A percentile compares a stretch with the other conserved stretches of the same genome.
Conservation (phyloP, 2,329 filamentous ascomycete species). For the Pyrenochaeta sp. region DNA sequence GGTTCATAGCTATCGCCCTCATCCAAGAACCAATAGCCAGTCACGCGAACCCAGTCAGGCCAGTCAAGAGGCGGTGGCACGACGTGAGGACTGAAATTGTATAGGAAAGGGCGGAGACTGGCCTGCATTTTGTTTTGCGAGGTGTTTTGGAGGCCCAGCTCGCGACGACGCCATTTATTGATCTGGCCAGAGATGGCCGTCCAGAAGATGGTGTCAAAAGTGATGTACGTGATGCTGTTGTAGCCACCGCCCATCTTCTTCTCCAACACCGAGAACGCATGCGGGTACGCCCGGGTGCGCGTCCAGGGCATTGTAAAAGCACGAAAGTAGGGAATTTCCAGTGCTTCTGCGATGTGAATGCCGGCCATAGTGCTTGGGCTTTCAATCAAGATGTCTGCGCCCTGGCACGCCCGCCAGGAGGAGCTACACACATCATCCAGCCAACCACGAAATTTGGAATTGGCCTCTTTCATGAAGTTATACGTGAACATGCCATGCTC, state of each 20-base stretch:
- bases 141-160: conserved; percentile 79
- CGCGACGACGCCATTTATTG: conserved; percentile 88
- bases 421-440: conserved; percentile 86
- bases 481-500: conserved; percentile 97
- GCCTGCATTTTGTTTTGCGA: conserved; percentile 89
- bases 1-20: conserved; percentile 75
- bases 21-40: conserved; percentile 97
- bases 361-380: conserved; percentile 96
- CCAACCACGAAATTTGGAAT: conserved; percentile 80
- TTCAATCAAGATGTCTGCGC: conserved; percentile 89
- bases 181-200: conserved; percentile 89
- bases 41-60: conserved; percentile 96
- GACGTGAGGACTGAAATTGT: conserved; percentile 94
- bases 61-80: conserved; percentile 95
- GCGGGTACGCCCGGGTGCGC: conserved; percentile 90
- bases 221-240: conserved; percentile 93
- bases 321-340: conserved; percentile 93
- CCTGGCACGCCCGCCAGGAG: conserved; percentile 83
- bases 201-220: conserved; percentile 98
- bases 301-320: conserved; percentile 99
- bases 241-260: conserved; percentile 94
- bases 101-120: conserved; percentile 97
- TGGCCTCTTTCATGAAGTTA: conserved; percentile 87
- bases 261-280: conserved; percentile 92
- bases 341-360: conserved; percentile 94